A percentile compares a stretch with the other conserved stretches of the same genome.
These are phyloP conservation scores for Allium fistulosum DNA, from an alignment of 106 monocot species.

Conservation along the genomic window DNA sequence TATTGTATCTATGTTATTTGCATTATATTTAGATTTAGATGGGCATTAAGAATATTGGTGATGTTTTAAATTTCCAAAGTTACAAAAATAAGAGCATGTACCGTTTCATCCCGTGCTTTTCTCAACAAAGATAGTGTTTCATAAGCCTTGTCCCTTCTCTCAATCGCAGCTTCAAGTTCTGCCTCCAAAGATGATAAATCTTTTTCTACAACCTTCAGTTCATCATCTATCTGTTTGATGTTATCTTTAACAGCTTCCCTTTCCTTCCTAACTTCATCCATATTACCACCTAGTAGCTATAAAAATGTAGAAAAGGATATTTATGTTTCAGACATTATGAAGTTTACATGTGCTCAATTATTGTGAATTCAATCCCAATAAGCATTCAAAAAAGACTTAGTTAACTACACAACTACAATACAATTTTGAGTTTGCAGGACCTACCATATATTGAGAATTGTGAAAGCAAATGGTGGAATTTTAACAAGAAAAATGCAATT, in stretches of 20 bases:
- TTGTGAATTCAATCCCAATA: no score
- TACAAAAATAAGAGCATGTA: not conserved
- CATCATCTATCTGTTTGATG: constrained; percentile 61
- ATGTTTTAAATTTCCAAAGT: no score
- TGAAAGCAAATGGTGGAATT: no score
- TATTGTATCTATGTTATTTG: no score
- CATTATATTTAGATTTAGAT: no score
- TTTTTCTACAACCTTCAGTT: constrained; percentile 36
- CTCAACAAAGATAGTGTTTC: constrained; percentile 36
- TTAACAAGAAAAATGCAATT: no score
- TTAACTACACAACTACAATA: no score
- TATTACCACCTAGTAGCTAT: constrained; percentile 58
- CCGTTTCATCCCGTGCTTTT: constrained; percentile 46
- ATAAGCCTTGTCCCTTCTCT: constrained; percentile 59
- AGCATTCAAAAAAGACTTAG: no score
- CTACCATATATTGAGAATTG: no score
- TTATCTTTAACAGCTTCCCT: constrained; percentile 38
- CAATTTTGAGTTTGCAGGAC: no score
- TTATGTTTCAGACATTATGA: not conserved
- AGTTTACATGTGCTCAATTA: no score
- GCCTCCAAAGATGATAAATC: constrained; percentile 45
- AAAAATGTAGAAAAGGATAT: not conserved
- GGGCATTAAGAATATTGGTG: no score
- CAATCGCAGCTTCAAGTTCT: constrained; percentile 25
- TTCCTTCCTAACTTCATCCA: constrained; percentile 76